These are phyloP conservation scores for Dipodascopsis uninucleata DNA, from an alignment of 805 yeast species.

Conservation along the genomic window DNA sequence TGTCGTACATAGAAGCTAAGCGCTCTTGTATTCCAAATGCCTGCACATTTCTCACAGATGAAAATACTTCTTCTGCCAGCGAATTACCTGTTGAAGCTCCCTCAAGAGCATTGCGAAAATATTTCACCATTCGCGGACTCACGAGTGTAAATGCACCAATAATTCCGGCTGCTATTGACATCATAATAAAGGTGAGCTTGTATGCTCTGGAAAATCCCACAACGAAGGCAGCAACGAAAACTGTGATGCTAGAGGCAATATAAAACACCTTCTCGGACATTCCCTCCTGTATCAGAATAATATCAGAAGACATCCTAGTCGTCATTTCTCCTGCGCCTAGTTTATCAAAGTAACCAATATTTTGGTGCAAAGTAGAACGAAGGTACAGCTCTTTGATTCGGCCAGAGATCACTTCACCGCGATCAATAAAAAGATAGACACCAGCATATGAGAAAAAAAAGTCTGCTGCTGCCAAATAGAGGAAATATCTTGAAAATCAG, in stretches of 20 bases:
- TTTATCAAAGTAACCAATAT: conserved; percentile 40
- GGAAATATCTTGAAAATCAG: conserved; percentile 36
- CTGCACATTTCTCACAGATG: conserved; percentile 39
- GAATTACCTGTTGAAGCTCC: conserved; percentile 23
- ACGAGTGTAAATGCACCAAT: conserved; percentile 35
- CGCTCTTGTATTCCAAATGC: conserved; percentile 42
- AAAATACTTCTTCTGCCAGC: conserved; percentile 40
- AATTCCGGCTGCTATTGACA: conserved; percentile 28
- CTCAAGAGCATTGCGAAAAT: conserved; percentile 2
- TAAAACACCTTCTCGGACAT: conserved; percentile 41
- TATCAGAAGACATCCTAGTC: conserved; percentile 41
- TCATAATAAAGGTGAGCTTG: conserved; percentile 33
- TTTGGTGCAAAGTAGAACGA: conserved; percentile 37
- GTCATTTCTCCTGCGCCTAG: conserved; percentile 43
- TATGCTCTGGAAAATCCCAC: conserved; percentile 38
- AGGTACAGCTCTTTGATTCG: conserved; percentile 38
- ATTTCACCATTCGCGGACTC: conserved; percentile 19
- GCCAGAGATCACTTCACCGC: conserved; percentile 41
- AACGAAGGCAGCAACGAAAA: conserved; percentile 38
- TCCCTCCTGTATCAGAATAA: conserved; percentile 40
- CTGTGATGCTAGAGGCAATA: conserved; percentile 37
- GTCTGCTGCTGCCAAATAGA: conserved; percentile 40
- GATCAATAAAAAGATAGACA: conserved; percentile 37
- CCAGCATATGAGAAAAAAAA: conserved; percentile 29
- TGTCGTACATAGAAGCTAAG: conserved; percentile 34